Evolutionary conservation across 345 rosid genomes (phyloP), one percentile per base, ranked within the genome.

Genomic region (Pugionium cornutum): DNA sequence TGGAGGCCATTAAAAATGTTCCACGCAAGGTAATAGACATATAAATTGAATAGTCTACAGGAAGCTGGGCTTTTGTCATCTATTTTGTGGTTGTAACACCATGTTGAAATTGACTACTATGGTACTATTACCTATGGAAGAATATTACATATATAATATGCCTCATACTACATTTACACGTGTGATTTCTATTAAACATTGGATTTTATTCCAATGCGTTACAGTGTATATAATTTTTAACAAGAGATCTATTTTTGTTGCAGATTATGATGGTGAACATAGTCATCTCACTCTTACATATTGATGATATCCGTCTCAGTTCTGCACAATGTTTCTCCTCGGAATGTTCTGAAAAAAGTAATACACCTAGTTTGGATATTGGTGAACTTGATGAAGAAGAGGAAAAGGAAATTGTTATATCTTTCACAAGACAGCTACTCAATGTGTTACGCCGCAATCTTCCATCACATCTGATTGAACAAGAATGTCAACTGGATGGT

Each of bases 201-300:
- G 33, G 2, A 26, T 25, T 34, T 34, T 4, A 18, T 53, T 53
- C 11, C 46, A 8, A 1, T 35, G 47, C 0, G 8, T 41, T 42
- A 18, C 49, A 47, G 27, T 53, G 67, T 61, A 56, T 5, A 53
- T 73, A 44, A 30, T 40, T 73, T 54, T 47, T 74, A 41, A 75
- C 75, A 32, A 52, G 73, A 55, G 75, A 44, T 64, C 67, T 48
- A 49, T 76, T 62, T 50, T 68, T 67, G 53, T 72, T 89, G 88
- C 96, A 92, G 98, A 84, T 89, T 80, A 67, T 83, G 84, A 83
- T 86, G 96, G 88, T 89, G 80, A 92, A 89, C 81, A 77, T 88
- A 60, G 79, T 89, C 60, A 79, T 89, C 81, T 88, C 97, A 2
- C 91, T 89, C 68, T 75, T 92, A 55, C 90, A 86, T 81, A 83